Conservation (phyloP, 2,329 filamentous ascomycete genomes). For the Cordyceps farinosa region DNA sequence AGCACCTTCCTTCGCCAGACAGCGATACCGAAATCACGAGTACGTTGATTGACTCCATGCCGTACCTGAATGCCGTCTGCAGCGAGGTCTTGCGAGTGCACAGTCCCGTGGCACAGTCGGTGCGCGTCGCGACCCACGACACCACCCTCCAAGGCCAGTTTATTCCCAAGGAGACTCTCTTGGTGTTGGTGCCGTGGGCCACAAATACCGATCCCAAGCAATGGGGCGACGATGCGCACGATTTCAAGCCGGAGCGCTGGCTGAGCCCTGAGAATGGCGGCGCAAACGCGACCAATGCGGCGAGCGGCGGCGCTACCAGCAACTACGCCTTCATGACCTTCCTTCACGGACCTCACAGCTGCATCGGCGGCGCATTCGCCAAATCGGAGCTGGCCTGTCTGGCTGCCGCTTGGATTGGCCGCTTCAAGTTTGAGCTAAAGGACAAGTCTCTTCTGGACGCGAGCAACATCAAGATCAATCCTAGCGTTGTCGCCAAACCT, state of each 20-base stretch:
- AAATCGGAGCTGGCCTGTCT: conserved; percentile 18
- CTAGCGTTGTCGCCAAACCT: conserved; percentile 20
- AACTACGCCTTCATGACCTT: conserved; percentile 31
- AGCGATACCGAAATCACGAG: conserved; percentile 33
- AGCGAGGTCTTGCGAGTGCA: conserved; percentile 42
- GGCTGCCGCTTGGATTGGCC: conserved; percentile 18
- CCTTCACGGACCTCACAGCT: conserved; percentile 18
- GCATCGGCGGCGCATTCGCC: conserved; percentile 18
- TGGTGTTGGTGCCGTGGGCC: conserved; percentile 31
- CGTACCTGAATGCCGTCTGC: conserved; percentile 72
- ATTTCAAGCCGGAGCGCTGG: conserved; percentile 39
- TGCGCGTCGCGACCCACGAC: conserved; percentile 32
- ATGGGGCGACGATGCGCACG: conserved; percentile 35
- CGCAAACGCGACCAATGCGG: conserved; percentile 17
- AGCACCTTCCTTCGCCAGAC: conserved; percentile 33
- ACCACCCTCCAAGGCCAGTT: conserved; percentile 31
- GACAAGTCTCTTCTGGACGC: conserved; percentile 17
- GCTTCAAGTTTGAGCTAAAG: conserved; percentile 17
- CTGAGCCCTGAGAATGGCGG: conserved; percentile 22
- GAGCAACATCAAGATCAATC: conserved; percentile 17
- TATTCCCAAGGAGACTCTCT: conserved; percentile 35
- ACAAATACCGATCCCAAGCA: conserved; percentile 30
- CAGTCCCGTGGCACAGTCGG: conserved; percentile 33
- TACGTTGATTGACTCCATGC: conserved; percentile 64
- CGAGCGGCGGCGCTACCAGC: conserved; percentile 23